Percentiles rank a stretch among this genome's conserved stretches.
Conservation (phyloP, 1,139 yeast species). For the Blastobotrys malaysiensis region DNA sequence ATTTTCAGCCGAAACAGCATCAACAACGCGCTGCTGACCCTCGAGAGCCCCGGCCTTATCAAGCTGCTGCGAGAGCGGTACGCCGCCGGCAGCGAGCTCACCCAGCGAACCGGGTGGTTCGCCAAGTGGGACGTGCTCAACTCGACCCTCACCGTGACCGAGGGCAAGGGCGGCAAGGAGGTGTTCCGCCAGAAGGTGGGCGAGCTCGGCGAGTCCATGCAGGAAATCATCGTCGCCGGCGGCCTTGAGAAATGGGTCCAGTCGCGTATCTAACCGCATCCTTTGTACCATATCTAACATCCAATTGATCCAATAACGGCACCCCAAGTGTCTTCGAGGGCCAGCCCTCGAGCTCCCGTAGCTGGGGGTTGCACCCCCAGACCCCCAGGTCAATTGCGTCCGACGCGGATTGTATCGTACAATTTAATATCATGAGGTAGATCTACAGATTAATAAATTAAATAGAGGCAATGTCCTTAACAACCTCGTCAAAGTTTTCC, state of each 20-base stretch:
- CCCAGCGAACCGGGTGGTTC: conserved; percentile 92
- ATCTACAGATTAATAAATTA: conserved; percentile 5
- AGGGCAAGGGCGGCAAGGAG: conserved; percentile 53
- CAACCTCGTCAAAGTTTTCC: conserved; percentile 88
- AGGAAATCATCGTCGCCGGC: conserved; percentile 93
- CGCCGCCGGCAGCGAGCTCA: conserved; percentile 54
- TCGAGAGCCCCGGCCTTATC: conserved; percentile 87
- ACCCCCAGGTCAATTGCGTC: too few species aligned
- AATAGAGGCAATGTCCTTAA: conserved; percentile 60
- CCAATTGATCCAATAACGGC: too few species aligned
- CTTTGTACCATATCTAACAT: too few species aligned
- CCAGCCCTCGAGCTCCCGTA: too few species aligned
- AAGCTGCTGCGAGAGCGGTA: conserved; percentile 68
- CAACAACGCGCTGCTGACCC: conserved; percentile 87
- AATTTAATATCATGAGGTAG: neutral
- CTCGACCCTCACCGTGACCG: conserved; percentile 72
- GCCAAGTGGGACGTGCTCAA: conserved; percentile 89
- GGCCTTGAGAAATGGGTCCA: conserved; percentile 98
- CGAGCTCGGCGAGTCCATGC: conserved; percentile 89
- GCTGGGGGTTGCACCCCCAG: too few species aligned
- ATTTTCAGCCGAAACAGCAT: conserved; percentile 93
- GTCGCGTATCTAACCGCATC: conserved; percentile 5
- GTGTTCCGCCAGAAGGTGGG: conserved; percentile 85
- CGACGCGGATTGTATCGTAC: too few species aligned
- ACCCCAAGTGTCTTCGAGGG: too few species aligned